Evolutionary conservation across 495 filamentous ascomycete species (phyloP), one percentile per base, ranked within the genome.

Genomic region (Tricharina praecox): DNA sequence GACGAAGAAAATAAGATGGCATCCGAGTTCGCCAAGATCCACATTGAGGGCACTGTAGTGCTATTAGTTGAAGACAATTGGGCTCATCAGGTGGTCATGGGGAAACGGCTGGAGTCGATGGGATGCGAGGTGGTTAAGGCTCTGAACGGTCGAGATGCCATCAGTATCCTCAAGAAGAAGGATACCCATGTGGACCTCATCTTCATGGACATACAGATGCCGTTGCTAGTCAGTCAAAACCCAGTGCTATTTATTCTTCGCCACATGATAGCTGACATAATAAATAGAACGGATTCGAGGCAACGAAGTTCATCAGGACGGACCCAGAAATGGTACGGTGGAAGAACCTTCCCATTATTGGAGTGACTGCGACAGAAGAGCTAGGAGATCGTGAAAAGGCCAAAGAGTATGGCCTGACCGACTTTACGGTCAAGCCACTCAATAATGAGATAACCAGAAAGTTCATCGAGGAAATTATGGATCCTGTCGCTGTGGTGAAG

Each of bases 171-270:
- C 26, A 49, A 47, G 20, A 49, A 37, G 18, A 42, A 30, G 1
- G 45, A 54, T 23, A 25, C 47, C 1, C 38, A 48, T 23, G 28
- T 47, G 15, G 58, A 61, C 51, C 43, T 58, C 0, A 40, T 56
- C 13, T 50, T 56, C 13, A 60, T 60, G 57, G 55, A 55, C 46
- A 34, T 60, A 21, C 55, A 60, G 19, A 60, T 60, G 53, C 57
- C 53, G 35, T 32, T 60, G 11, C 40, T 56, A 13, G 56, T 59
- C 33, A n/a, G n/a, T n/a, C n/a, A n/a, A n/a, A n/a, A n/a, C n/a
- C n/a, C n/a, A n/a, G n/a, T n/a, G n/a, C n/a, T n/a, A n/a, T n/a
- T n/a, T n/a, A n/a, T n/a, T n/a, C n/a, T n/a, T n/a, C n/a, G n/a
- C n/a, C n/a, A n/a, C n/a, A n/a, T n/a, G n/a, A n/a, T n/a, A n/a